Evolutionary conservation across 805 yeast genomes (phyloP), one percentile per base, ranked within the genome.

Genomic region (Ogataea trehalophila): DNA sequence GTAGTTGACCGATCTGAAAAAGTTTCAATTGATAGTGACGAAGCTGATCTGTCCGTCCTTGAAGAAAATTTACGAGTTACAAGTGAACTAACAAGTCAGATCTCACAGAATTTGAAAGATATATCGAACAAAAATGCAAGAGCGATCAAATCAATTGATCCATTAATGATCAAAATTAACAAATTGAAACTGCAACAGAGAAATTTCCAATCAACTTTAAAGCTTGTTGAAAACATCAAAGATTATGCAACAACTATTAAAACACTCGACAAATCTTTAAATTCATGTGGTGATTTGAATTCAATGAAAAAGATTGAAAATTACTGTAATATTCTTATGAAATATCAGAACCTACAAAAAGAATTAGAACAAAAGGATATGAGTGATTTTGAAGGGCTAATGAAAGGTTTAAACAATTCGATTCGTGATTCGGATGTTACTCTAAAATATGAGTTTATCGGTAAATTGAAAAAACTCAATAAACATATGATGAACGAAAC

Each of bases 1-100:
- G 17, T 22, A 4, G 13, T 18, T 20, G n/a, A 17, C 14, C 17
- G 33, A 13, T 35, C 22, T 6, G 37, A 37, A 36, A 49, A 51
- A 18, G 46, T 52, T 31, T 41, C 45, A 15, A 51, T 80, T 26
- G 91, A 85, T 57, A 70, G 81, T 2, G 91, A 86, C 58, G 92
- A 85, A 61, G 90, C 91, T 2, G 96, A 89, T 56, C 82, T 88
- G 33, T 83, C 88, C 2, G 90, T 90, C 5, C 74, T 90, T 33
- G 85, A 87, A 44, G 94, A 86, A 58, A 83, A 85, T 45, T 71
- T 91, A 33, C 65, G 73, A 42, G 76, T 80, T 45, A 78, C 88
- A 3, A 75, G 77, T 37, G 72, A 71, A 17, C 66, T 88, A 37
- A 77, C 89, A 9, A 59, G 65, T 2, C 66, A 75, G 39, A 81